Evolutionary conservation across 2,329 filamentous ascomycete genomes (phyloP), one percentile per base, ranked within the genome.

Genomic region (Colletotrichum falcatum): DNA sequence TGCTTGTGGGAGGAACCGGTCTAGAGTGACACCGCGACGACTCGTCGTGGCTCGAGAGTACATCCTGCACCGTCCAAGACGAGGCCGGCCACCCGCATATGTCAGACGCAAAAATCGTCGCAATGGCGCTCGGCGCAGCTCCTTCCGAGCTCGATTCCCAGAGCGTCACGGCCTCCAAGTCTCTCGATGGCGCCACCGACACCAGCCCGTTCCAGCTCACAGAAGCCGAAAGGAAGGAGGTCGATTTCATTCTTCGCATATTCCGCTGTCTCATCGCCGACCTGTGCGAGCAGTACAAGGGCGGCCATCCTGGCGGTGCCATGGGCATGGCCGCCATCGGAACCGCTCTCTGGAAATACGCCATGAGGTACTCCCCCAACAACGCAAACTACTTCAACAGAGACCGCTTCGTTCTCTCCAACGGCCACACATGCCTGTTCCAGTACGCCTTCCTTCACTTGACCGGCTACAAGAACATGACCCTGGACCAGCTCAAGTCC

Each of bases 221-320:
- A 20, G 61, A 60, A 1, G 37, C 53, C 18, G 56, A 72, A 20
- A 73, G 72, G 61, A 65, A 60, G 33, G 56, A 73, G 46, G 71
- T 69, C 48, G 71, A 73, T 28, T 61, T 70, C 16, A 87, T 90
- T 2, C 79, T 92, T 61, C 85, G 84, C 74, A 87, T 87, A 7
- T 91, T 91, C 76, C 83, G 90, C 65, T 81, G 87, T 60, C 79
- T 92, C 37, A 90, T 92, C 69, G 89, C 90, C 54, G 91, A 93
- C 76, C 79, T 93, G 3, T 92, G 90, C 75, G 86, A 92, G 77
- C 90, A 92, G 73, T 93, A 91, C 79, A 88, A 88, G 72, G 90
- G 90, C 44, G 91, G 91, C 0, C 91, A 92, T 76, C 90, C 90
- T 23, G 90, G 90, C 30, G 77, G 79, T 48, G 87, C 86, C 23